Conservation (phyloP, 2,329 filamentous ascomycete species). For the Rhynchosporium graminicola region DNA sequence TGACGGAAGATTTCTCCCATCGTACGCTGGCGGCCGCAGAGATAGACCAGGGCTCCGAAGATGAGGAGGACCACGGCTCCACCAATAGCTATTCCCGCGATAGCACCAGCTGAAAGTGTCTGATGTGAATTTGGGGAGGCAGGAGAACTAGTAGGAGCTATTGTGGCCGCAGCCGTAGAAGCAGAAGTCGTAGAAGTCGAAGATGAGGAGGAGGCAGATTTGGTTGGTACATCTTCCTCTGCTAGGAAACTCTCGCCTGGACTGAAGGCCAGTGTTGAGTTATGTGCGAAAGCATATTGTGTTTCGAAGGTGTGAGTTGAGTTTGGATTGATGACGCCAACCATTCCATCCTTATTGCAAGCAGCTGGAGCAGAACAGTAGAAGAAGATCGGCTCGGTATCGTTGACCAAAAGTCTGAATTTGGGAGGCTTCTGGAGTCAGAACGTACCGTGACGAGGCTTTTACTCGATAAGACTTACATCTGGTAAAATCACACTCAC, state of each 20-base stretch:
- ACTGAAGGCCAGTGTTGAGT: slow-evolving; percentile 53
- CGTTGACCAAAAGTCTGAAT: slow-evolving; percentile 53
- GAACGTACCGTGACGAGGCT: neutral
- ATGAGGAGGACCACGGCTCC: too few relatives aligned
- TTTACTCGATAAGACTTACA: slow-evolving; percentile 40
- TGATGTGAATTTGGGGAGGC: too few relatives aligned
- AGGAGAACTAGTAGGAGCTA: too few relatives aligned
- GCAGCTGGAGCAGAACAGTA: slow-evolving; percentile 69
- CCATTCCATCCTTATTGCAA: slow-evolving; percentile 66
- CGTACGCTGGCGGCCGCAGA: too few relatives aligned
- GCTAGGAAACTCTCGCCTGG: slow-evolving; percentile 58
- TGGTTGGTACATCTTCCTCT: slow-evolving; percentile 31
- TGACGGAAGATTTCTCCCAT: too few relatives aligned
- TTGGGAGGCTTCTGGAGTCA: slow-evolving; percentile 40
- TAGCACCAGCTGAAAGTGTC: too few relatives aligned
- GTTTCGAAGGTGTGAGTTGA: slow-evolving; percentile 48
- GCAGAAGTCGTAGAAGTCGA: too few relatives aligned
- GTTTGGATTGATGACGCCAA: slow-evolving; percentile 73
- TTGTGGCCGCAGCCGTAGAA: too few relatives aligned
- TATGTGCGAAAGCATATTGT: slow-evolving; percentile 50
- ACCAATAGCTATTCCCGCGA: too few relatives aligned
- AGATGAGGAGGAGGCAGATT: too few relatives aligned
- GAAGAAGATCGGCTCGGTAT: slow-evolving; percentile 65
- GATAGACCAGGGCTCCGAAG: too few relatives aligned
- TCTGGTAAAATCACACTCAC: slow-evolving; percentile 46